Percentiles rank a stretch among this genome's conserved stretches.
These are phyloP conservation scores for Jatropha podagrica DNA, from an alignment of 441 rosid genomes.

Conservation along the genomic window DNA sequence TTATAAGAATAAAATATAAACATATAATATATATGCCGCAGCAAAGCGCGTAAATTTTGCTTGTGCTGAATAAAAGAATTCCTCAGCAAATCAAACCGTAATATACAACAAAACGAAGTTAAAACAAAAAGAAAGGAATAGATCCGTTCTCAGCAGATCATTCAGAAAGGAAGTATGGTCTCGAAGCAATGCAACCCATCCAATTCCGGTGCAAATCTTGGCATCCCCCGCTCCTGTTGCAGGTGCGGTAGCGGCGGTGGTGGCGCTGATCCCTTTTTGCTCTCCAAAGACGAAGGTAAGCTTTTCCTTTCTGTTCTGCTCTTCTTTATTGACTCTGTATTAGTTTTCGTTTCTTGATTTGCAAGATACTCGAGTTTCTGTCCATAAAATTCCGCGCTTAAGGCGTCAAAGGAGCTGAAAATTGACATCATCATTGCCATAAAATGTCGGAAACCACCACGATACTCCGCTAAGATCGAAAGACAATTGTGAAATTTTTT, in stretches of 20 bases:
- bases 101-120: no score
- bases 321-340: background rate
- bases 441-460: background rate
- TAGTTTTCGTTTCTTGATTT: background rate
- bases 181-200: constrained; percentile 85
- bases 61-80: no score
- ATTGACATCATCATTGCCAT: constrained; percentile 46
- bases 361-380: constrained; percentile 25
- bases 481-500: no score
- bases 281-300: background rate
- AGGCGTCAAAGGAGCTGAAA: constrained; percentile 59
- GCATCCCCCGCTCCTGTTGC: constrained; percentile 16
- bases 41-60: no score
- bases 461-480: no score
- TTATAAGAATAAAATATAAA: no score
- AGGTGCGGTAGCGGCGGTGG: background rate
- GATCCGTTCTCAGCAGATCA: background rate
- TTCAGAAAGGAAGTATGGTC: constrained; percentile 52
- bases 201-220: constrained; percentile 79
- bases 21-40: no score
- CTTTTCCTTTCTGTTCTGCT: background rate
- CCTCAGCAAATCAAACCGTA: no score
- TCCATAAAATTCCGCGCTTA: constrained; percentile 33
- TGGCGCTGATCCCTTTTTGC: constrained; percentile 6
- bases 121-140: no score